Base-by-base conservation (phyloP, 352 stramenopile species). In the Phytopythium aichiense region DNA sequence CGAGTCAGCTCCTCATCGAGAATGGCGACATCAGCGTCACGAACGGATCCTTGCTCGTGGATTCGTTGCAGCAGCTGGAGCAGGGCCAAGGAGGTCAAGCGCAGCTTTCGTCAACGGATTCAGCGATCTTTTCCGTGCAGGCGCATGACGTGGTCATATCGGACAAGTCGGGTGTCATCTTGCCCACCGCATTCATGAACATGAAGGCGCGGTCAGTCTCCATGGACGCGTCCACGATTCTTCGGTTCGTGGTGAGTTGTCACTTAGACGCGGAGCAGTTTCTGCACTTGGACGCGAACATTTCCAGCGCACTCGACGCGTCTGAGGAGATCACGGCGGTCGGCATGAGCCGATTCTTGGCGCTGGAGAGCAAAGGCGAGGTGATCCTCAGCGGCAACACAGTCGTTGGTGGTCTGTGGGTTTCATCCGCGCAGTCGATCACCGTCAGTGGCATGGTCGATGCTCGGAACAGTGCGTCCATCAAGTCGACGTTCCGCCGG, bases 41-140 rank as follows among this genome's bases (percentile, higher is more conserved):
- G 2, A 90, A 88, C 60, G 66, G 69, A 1, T 90, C 78, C 4
- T 76, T 74, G 46, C 52, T 88, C 22, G 63, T 88, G 51, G 72
- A 88, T 57, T 64, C 69, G 16, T 52, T 76, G 20, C 61, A 71
- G 13, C 20, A 40, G 7, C 51, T 28, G 22, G 9, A 18, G 18
- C 35, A 48, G n/a, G n/a, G 31, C 5, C 23, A 23, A n/a, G 18
- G 37, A 12, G n/a, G 31, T 2, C 23, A 23, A n/a, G 18, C 3
- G 7, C 2, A 58, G 42, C 11, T 16, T 30, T 2, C n/a, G 22
- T 37, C 56, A 7, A 16, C 22, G 23, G 53, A 31, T 7, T 28
- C 53, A 0, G 8, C 35, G 0, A 49, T 40, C 0, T 31, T 70
- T 18, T 55, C 46, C 16, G 56, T 88, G 37, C 57, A 55, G 12